Conservation (phyloP, 78 protist genomes). For the Dictyostelium capitatum region DNA sequence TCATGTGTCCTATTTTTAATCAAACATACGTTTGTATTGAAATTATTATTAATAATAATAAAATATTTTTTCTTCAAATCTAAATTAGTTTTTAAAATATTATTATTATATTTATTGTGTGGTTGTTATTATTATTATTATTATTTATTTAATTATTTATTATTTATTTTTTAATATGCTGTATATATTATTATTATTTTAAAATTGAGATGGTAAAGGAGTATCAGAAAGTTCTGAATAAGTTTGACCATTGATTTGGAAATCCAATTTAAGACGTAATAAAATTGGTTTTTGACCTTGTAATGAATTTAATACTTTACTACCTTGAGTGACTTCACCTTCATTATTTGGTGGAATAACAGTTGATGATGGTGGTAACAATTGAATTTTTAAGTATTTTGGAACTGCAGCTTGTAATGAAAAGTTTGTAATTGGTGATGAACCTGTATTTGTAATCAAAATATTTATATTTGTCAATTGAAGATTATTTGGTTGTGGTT, state of each 20-base stretch:
- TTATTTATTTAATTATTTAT: background rate
- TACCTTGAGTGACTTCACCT: conserved; percentile 62
- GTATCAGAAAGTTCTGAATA: conserved; percentile 57
- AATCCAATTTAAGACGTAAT: conserved; percentile 46
- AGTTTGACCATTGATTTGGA: conserved; percentile 37
- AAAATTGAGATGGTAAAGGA: conserved; percentile 75
- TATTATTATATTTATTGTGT: background rate
- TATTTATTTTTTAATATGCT: background rate
- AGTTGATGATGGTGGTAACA: conserved; percentile 66
- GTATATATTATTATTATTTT: conserved; percentile 1
- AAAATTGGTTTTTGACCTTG: conserved; percentile 84
- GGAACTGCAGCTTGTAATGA: conserved; percentile 91
- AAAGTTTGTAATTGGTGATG: conserved; percentile 75
- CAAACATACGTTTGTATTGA: too few relatives aligned
- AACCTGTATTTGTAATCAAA: conserved; percentile 42
- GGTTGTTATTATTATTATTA: background rate
- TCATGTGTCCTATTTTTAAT: too few relatives aligned
- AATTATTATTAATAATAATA: too few relatives aligned
- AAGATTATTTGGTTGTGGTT: conserved; percentile 54
- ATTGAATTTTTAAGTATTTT: conserved; percentile 79
- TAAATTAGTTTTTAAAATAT: too few relatives aligned
- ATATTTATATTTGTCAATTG: conserved; percentile 49
- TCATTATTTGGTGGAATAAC: conserved; percentile 45
- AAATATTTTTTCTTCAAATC: too few relatives aligned
- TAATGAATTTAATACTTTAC: conserved; percentile 53